Percentiles rank a stretch among this genome's conserved stretches.
Evolutionary conservation across 1,139 yeast species (phyloP).

Genomic region (Geotrichum carabidarum): DNA sequence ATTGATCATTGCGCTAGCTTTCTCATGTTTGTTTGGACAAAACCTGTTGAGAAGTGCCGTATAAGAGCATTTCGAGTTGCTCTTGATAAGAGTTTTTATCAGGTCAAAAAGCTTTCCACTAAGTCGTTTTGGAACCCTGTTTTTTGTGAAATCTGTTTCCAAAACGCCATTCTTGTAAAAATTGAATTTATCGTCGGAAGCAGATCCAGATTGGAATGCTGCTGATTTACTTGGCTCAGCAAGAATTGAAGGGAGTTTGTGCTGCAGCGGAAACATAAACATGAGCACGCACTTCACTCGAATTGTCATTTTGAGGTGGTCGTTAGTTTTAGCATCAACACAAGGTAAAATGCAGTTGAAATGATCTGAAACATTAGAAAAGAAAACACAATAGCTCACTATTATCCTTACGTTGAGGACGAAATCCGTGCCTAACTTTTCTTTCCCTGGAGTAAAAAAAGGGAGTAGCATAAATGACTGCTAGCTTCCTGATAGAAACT

Average conservation of each 20-base stretch:
- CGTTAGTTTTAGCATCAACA: not conserved
- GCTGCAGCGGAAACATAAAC: slow-evolving; percentile 19
- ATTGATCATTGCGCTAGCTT: slow-evolving; percentile 3
- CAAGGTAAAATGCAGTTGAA: slow-evolving; percentile 5
- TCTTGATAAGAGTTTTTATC: slow-evolving; percentile 14
- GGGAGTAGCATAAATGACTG: slow-evolving; percentile 11
- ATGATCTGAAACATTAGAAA: slow-evolving; percentile 14
- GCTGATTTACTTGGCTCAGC: not conserved
- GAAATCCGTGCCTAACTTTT: slow-evolving; percentile 13
- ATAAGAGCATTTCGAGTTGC: slow-evolving; percentile 24
- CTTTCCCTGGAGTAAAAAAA: slow-evolving; percentile 8
- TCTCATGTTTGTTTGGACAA: slow-evolving; percentile 22
- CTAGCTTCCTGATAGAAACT: slow-evolving; percentile 4
- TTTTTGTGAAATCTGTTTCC: not conserved
- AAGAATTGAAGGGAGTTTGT: slow-evolving; percentile 13
- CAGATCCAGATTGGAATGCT: not conserved
- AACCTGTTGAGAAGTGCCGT: slow-evolving; percentile 22
- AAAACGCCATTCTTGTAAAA: slow-evolving; percentile 7
- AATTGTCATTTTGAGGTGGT: not conserved
- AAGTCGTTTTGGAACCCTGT: slow-evolving; percentile 17
- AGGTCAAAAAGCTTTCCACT: slow-evolving; percentile 12
- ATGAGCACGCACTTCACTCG: slow-evolving; percentile 13
- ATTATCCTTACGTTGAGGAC: slow-evolving; percentile 16
- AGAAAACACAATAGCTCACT: not conserved
- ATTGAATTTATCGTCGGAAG: slow-evolving; percentile 1